Evolutionary conservation across 2,329 filamentous ascomycete genomes (phyloP).

Genomic region (Paraconiothyrium sp.): DNA sequence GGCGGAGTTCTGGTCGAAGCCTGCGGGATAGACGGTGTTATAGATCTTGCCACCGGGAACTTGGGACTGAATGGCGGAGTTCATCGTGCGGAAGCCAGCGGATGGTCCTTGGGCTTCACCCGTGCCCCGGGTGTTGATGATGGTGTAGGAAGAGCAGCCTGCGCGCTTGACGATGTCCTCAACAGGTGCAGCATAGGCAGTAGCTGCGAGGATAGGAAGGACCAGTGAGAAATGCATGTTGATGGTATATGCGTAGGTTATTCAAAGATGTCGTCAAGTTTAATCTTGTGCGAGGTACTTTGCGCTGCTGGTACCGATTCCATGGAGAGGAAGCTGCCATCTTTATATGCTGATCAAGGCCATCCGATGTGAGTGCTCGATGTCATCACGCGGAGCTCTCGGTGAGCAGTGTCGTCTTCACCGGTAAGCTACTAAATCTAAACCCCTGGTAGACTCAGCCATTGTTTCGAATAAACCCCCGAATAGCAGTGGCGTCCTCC

Average conservation of each 20-base stretch:
- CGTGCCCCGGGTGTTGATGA: constrained; percentile 37
- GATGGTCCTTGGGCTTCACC: constrained; percentile 29
- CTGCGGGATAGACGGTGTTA: constrained; percentile 48
- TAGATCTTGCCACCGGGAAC: constrained; percentile 46
- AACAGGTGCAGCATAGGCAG: constrained; percentile 23
- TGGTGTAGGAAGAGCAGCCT: constrained; percentile 32
- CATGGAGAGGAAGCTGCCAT: neutral
- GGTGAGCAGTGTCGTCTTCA: neutral
- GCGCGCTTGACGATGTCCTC: constrained; percentile 22
- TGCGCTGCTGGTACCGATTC: neutral
- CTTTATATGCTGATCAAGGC: neutral
- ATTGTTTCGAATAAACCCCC: constrained; percentile 5
- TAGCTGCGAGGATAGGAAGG: constrained; percentile 22
- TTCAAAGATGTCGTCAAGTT: neutral
- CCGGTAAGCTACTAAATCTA: neutral
- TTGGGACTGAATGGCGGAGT: constrained; percentile 35
- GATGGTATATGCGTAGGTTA: neutral
- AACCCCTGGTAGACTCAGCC: neutral
- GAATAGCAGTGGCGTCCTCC: neutral
- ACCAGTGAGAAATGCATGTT: constrained; percentile 27
- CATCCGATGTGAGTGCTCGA: neutral
- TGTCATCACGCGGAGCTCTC: constrained; percentile 1
- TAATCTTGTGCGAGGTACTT: neutral
- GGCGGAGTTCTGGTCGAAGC: constrained; percentile 34
- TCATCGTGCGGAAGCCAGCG: constrained; percentile 47